Evolutionary conservation across 768 basidiomycete genomes (phyloP).

Genomic region (Trametes coccinea): DNA sequence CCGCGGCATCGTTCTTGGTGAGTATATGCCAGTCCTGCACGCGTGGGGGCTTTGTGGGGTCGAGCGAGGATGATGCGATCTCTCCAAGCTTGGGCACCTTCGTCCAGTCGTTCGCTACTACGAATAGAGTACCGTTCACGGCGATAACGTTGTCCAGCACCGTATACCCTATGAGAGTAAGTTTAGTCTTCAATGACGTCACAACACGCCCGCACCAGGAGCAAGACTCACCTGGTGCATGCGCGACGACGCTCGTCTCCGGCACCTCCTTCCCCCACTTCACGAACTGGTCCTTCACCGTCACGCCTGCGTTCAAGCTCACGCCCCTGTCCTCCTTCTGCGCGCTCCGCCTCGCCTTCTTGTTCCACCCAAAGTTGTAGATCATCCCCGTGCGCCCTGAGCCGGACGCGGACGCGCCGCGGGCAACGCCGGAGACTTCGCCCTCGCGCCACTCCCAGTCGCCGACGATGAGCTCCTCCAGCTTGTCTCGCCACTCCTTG

Average conservation of each 20-base stretch:
- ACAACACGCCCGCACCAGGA: not conserved
- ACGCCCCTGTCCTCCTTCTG: constrained; percentile 26
- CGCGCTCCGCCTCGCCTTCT: constrained; percentile 15
- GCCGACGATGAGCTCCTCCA: constrained; percentile 68
- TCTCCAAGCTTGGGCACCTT: constrained; percentile 57
- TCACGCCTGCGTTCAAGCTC: constrained; percentile 28
- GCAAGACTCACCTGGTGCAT: constrained; percentile 57
- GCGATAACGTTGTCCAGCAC: constrained; percentile 81
- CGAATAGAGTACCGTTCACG: constrained; percentile 68
- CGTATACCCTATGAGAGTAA: constrained; percentile 64
- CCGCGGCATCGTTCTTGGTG: constrained; percentile 24
- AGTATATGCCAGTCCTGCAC: constrained; percentile 56
- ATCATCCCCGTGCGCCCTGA: constrained; percentile 20
- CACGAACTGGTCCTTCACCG: constrained; percentile 53
- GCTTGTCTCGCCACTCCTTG: constrained; percentile 51
- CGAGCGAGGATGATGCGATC: constrained; percentile 45
- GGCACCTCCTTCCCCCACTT: constrained; percentile 61
- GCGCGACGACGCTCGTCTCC: constrained; percentile 54
- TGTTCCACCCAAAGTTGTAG: constrained; percentile 27
- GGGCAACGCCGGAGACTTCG: constrained; percentile 55
- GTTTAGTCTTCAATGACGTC: not conserved
- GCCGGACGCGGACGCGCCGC: constrained; percentile 42
- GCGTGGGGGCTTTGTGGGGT: constrained; percentile 42
- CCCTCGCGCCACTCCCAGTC: constrained; percentile 67
- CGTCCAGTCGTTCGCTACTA: constrained; percentile 67